phyloP scores from a whole-genome alignment of 768 basidiomycete species.

The Calocera cornea region DNA sequence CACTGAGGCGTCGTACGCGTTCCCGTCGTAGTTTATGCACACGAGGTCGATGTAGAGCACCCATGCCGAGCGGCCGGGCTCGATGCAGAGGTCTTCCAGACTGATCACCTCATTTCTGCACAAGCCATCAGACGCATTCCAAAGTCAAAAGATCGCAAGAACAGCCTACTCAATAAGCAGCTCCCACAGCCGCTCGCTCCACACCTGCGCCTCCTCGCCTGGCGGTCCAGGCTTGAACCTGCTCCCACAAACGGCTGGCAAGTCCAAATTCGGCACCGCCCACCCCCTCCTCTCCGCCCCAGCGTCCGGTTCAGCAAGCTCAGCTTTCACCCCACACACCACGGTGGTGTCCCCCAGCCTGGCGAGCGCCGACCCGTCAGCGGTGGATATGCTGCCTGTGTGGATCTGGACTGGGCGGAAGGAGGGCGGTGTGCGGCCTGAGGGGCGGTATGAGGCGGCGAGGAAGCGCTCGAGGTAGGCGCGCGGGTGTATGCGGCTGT shows the following conservation, averaged over 20 bases:
- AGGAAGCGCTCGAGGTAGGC: constrained; percentile 81
- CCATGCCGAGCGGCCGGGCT: constrained; percentile 72
- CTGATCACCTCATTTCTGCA: constrained; percentile 53
- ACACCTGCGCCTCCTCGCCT: constrained; percentile 80
- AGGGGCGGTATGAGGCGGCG: constrained; percentile 61
- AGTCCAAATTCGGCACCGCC: constrained; percentile 84
- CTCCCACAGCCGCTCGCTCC: constrained; percentile 72
- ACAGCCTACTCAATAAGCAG: constrained; percentile 52
- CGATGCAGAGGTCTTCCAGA: constrained; percentile 60
- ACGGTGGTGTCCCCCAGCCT: constrained; percentile 86
- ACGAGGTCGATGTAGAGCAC: constrained; percentile 88
- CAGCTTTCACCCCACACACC: constrained; percentile 91
- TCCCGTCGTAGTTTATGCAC: constrained; percentile 96
- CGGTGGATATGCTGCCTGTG: constrained; percentile 83
- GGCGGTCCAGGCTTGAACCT: constrained; percentile 94
- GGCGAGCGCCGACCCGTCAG: constrained; percentile 84
- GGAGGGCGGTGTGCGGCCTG: constrained; percentile 45
- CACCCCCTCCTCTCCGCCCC: not conserved
- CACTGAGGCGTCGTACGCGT: constrained; percentile 80
- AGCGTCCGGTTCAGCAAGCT: constrained; percentile 81
- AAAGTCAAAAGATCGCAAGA: not conserved
- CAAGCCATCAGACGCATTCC: not conserved
- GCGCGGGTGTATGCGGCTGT: constrained; percentile 61
- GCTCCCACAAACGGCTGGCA: constrained; percentile 85
- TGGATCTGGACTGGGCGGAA: not conserved